These are phyloP conservation scores for Tympanopsis confertula DNA, from an alignment of 2,329 filamentous ascomycete genomes.

Conservation along the genomic window DNA sequence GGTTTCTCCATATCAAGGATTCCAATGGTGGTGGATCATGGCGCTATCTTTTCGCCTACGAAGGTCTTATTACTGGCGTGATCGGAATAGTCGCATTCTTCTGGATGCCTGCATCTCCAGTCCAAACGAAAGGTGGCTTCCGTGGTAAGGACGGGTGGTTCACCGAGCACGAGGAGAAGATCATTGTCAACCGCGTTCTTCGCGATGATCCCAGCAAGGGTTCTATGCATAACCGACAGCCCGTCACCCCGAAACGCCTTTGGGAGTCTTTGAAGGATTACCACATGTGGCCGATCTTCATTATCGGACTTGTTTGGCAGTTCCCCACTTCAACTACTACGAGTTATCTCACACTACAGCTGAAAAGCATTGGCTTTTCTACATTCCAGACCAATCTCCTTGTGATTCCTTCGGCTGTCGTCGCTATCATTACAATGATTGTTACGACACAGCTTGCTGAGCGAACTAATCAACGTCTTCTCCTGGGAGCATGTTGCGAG, in stretches of 20 bases:
- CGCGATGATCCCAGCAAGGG: constrained; percentile 47
- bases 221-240: constrained; percentile 45
- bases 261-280: constrained; percentile 39
- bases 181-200: constrained; percentile 30
- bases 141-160: constrained; percentile 31
- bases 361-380: constrained; percentile 35
- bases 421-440: constrained; percentile 38
- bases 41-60: constrained; percentile 34
- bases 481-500: constrained; percentile 25
- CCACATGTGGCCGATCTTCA: constrained; percentile 43
- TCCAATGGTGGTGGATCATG: constrained; percentile 37
- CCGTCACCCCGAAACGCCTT: constrained; percentile 32
- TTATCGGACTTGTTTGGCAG: constrained; percentile 32
- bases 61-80: constrained; percentile 30
- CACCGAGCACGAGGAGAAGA: constrained; percentile 31
- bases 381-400: constrained; percentile 44
- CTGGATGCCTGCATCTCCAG: constrained; percentile 1
- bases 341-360: constrained; percentile 38
- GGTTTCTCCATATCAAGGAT: constrained; percentile 36
- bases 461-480: constrained; percentile 28
- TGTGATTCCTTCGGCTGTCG: constrained; percentile 34
- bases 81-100: constrained; percentile 20
- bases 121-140: constrained; percentile 14
- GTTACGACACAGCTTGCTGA: constrained; percentile 38
- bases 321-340: constrained; percentile 33